Evolutionary conservation across 176 grass and related monocot genomes (phyloP).

Genomic region (Dendrocalamus sinicus): DNA sequence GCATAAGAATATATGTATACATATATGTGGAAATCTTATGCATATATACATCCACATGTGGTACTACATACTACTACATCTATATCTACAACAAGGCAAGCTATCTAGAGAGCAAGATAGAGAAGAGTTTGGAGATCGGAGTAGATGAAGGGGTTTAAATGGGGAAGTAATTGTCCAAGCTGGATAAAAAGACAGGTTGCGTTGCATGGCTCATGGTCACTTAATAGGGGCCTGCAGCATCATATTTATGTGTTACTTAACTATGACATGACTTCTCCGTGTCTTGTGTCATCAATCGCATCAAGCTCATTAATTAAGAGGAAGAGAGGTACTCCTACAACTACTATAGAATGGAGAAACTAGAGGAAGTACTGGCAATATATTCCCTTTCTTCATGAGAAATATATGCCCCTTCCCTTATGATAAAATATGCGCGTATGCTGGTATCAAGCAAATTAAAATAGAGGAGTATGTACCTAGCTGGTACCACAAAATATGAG

Average conservation of each 20-base stretch:
- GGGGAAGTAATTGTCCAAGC: slow-evolving; percentile 21
- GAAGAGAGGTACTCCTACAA: not conserved
- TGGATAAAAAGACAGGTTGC: not conserved
- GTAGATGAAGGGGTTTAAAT: slow-evolving; percentile 13
- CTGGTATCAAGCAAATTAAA: not conserved
- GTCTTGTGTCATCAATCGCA: slow-evolving; percentile 47
- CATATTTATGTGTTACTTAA: slow-evolving; percentile 52
- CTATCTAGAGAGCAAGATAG: not conserved
- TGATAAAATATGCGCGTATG: not conserved
- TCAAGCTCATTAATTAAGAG: not conserved
- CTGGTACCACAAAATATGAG: not conserved
- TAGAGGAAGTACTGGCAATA: not conserved
- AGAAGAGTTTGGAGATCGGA: no score
- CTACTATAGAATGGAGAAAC: not conserved
- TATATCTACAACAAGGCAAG: not conserved
- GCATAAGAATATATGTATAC: not conserved
- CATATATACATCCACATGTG: not conserved
- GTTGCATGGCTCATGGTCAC: slow-evolving; percentile 27
- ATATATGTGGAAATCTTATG: not conserved
- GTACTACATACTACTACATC: not conserved
- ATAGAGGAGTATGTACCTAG: not conserved
- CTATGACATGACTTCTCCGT: slow-evolving; percentile 59
- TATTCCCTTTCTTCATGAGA: not conserved
- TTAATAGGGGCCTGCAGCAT: slow-evolving; percentile 38
- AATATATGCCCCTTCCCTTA: not conserved